phyloP scores from a whole-genome alignment of 2,329 filamentous ascomycete species.

The Hymenoscyphus fructigenus region DNA sequence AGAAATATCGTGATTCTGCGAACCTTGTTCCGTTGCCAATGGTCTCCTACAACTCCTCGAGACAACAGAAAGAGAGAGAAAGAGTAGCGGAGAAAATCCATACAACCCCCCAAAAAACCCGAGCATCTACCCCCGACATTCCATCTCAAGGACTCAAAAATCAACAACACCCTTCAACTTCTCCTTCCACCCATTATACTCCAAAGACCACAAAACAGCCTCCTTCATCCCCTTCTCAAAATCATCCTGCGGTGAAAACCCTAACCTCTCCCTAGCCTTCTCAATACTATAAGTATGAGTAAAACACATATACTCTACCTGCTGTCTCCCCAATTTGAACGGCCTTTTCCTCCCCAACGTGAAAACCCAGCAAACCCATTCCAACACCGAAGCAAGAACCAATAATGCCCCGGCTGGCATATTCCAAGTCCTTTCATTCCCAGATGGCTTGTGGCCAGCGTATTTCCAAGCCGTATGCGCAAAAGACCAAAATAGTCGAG shows the following conservation, averaged over 20 bases:
- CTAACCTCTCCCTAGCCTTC: slow-evolving; percentile 1
- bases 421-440: not conserved
- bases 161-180: not conserved
- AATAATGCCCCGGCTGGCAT: not conserved
- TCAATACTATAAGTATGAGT: slow-evolving; percentile 11
- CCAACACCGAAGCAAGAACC: slow-evolving; percentile 1
- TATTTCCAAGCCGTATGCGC: not conserved
- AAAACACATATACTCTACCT: slow-evolving; percentile 10
- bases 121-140: not conserved
- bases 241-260: slow-evolving; percentile 1
- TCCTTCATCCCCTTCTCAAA: slow-evolving; percentile 6
- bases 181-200: slow-evolving; percentile 2
- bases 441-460: not conserved
- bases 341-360: slow-evolving; percentile 7
- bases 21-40: too few species aligned
- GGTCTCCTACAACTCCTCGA: too few species aligned
- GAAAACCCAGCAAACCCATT: slow-evolving; percentile 5
- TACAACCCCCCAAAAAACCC: too few species aligned
- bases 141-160: not conserved
- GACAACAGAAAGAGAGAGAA: too few species aligned
- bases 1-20: too few species aligned
- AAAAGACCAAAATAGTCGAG: slow-evolving; percentile 1
- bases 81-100: too few species aligned
- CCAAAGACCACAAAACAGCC: slow-evolving; percentile 8
- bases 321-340: slow-evolving; percentile 6